phyloP scores from a whole-genome alignment of 805 yeast species.

The Saccharomyces jurei region DNA sequence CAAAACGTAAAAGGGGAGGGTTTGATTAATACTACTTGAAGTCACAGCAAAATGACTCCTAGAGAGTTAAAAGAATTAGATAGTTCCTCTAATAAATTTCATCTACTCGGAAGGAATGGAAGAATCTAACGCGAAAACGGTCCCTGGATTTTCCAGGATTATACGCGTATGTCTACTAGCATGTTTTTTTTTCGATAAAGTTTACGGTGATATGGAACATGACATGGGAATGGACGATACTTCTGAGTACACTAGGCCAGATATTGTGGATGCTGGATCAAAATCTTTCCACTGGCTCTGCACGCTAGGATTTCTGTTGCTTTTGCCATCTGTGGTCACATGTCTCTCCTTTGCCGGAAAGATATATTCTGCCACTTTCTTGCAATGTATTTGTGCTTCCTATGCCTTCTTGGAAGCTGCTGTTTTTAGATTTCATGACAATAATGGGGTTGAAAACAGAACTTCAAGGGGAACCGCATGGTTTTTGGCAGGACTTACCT shows the following conservation, averaged over 20 bases:
- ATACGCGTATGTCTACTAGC: neutral
- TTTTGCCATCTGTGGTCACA: constrained; percentile 51
- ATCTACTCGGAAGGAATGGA: neutral
- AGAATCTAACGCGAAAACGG: neutral
- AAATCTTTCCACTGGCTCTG: constrained; percentile 61
- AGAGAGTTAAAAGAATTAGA: neutral
- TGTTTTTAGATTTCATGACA: constrained; percentile 55
- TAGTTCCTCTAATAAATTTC: neutral
- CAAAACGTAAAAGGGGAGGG: neutral
- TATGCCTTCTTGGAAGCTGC: constrained; percentile 52
- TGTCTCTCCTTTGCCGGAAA: constrained; percentile 48
- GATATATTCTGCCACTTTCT: constrained; percentile 35
- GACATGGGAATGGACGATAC: constrained; percentile 31
- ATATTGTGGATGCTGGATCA: constrained; percentile 39
- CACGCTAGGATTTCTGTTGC: constrained; percentile 38
- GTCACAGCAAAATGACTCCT: neutral
- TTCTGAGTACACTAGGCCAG: constrained; percentile 30
- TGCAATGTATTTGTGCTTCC: constrained; percentile 40
- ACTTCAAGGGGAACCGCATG: constrained; percentile 65
- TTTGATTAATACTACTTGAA: neutral
- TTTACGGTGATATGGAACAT: constrained; percentile 4
- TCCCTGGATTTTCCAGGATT: neutral
- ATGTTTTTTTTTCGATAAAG: neutral
- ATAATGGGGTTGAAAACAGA: constrained; percentile 55
- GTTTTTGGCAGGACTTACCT: constrained; percentile 41